These are phyloP conservation scores for Tetraselmis striata DNA, from an alignment of 139 green algal genomes.

Conservation along the genomic window DNA sequence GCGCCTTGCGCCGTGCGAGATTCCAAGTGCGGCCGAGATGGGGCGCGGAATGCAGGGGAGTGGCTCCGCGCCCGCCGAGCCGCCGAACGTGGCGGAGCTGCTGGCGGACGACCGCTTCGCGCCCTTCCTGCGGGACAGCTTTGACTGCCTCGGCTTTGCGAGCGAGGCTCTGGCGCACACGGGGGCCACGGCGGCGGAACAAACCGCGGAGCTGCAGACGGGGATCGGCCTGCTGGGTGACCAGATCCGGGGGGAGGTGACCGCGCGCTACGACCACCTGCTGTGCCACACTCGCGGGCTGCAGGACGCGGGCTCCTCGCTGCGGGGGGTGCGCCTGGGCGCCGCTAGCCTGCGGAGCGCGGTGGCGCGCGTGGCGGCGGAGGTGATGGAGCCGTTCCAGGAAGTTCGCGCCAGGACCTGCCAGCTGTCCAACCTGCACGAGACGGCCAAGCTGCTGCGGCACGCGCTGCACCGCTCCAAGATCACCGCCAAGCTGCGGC, in stretches of 20 bases:
- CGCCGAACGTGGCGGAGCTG: background rate
- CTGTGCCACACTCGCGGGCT: constrained; percentile 30
- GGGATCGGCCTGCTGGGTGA: constrained; percentile 50
- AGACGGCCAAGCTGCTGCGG: constrained; percentile 15
- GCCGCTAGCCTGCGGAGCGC: background rate
- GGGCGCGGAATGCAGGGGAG: too few species aligned
- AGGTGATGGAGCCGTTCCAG: background rate
- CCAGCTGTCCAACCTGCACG: constrained; percentile 52
- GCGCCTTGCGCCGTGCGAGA: too few species aligned
- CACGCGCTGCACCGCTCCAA: constrained; percentile 40
- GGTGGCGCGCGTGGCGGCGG: background rate
- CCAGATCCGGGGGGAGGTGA: constrained; percentile 44
- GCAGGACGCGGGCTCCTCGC: constrained; percentile 41
- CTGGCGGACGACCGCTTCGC: constrained; percentile 9
- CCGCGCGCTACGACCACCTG: constrained; percentile 43
- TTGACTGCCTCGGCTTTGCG: constrained; percentile 66
- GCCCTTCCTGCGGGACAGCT: constrained; percentile 36
- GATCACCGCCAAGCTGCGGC: constrained; percentile 35
- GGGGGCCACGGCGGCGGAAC: constrained; percentile 50
- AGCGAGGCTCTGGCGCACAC: constrained; percentile 46
- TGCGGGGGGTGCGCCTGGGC: constrained; percentile 20
- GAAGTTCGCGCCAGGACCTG: background rate
- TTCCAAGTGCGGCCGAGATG: too few species aligned
- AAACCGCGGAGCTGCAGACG: constrained; percentile 52
- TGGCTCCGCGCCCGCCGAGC: too few species aligned